These are phyloP conservation scores for Scortechinia acanthostroma DNA, from an alignment of 2,329 filamentous ascomycete genomes.

Conservation along the genomic window DNA sequence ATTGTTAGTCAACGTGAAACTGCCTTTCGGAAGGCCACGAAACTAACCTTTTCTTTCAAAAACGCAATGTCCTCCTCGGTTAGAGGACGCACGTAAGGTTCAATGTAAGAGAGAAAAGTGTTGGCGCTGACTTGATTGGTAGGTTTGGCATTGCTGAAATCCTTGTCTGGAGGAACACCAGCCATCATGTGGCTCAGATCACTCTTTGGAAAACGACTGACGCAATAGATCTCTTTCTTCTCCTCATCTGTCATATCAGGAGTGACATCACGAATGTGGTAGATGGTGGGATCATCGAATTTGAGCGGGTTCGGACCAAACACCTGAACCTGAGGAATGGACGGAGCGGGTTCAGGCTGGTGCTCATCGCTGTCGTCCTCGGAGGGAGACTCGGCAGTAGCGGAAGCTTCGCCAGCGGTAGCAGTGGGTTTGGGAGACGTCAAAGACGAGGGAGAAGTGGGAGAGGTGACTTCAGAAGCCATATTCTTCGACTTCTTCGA, in stretches of 20 bases:
- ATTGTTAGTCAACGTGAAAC: constrained; percentile 7
- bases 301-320: constrained; percentile 57
- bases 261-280: constrained; percentile 53
- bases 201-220: constrained; percentile 46
- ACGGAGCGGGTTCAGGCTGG: constrained; percentile 44
- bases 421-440: constrained; percentile 11
- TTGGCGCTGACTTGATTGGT: constrained; percentile 56
- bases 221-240: constrained; percentile 53
- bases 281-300: constrained; percentile 57
- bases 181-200: constrained; percentile 53
- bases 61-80: constrained; percentile 62
- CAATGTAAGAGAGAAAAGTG: constrained; percentile 55
- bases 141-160: constrained; percentile 62
- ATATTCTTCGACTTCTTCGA: background rate
- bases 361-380: constrained; percentile 43
- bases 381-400: constrained; percentile 29
- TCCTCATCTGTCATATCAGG: constrained; percentile 53
- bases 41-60: constrained; percentile 45
- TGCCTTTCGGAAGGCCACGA: background rate
- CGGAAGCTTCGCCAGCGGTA: background rate
- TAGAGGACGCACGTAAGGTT: constrained; percentile 53
- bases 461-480: background rate
- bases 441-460: background rate
- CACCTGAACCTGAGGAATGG: constrained; percentile 50
- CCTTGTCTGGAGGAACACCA: constrained; percentile 52